A percentile compares a stretch with the other conserved stretches of the same genome.
Conservation (phyloP, 306 rosid species). For the Alnus rubra region DNA sequence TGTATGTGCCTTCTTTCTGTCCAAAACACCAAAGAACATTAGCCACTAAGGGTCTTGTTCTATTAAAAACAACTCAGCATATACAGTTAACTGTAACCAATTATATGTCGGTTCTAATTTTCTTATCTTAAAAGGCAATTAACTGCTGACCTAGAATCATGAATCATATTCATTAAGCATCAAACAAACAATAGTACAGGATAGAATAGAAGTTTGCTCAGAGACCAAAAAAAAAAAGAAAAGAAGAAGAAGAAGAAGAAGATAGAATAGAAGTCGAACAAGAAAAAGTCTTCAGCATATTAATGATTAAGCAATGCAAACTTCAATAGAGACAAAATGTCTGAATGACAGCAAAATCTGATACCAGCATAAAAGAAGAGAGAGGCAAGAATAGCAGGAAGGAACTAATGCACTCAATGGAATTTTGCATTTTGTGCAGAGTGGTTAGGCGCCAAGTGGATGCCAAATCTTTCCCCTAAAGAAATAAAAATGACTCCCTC, state of each 20-base stretch:
- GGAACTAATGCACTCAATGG: conserved; percentile 6
- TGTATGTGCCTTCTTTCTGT: conserved; percentile 97
- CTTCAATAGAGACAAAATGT: background rate
- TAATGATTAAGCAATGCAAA: background rate
- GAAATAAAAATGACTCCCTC: background rate
- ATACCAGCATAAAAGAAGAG: background rate
- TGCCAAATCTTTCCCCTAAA: background rate
- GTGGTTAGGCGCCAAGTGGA: background rate
- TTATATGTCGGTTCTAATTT: conserved; percentile 4
- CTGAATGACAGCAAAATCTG: conserved; percentile 2
- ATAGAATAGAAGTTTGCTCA: background rate
- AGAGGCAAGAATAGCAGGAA: background rate
- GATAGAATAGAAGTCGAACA: background rate
- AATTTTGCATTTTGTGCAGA: background rate
- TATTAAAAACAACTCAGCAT: background rate
- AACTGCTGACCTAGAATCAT: conserved; percentile 1
- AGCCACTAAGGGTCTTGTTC: conserved; percentile 1
- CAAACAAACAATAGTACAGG: conserved; percentile 9
- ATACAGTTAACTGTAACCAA: background rate
- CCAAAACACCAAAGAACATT: conserved; percentile 25
- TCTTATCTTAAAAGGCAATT: conserved; percentile 18
- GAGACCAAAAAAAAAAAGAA: background rate
- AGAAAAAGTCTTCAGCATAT: background rate
- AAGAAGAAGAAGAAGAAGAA: background rate
- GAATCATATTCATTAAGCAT: conserved; percentile 2